phyloP scores from a whole-genome alignment of 2,329 filamentous ascomycete species.

The Aspergillus fumigatus region DNA sequence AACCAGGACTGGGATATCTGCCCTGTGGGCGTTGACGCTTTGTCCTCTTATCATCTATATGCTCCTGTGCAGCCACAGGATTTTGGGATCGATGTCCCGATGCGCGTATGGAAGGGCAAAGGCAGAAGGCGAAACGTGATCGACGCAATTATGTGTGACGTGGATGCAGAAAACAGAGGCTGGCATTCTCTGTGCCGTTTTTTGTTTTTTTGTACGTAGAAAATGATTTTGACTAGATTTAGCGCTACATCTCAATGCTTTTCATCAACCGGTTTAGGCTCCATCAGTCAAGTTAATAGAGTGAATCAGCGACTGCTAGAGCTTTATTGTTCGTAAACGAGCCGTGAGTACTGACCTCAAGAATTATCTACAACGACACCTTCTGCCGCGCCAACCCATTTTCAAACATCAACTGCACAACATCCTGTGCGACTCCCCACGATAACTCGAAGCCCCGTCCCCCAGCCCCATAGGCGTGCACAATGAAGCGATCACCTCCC shows the following conservation, averaged over 20 bases:
- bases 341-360: neutral
- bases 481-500: slow-evolving; percentile 22
- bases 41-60: slow-evolving; percentile 14
- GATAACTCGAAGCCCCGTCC: slow-evolving; percentile 60
- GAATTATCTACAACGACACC: slow-evolving; percentile 17
- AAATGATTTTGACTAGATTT: slow-evolving; percentile 23
- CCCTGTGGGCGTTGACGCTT: slow-evolving; percentile 16
- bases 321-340: neutral
- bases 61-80: slow-evolving; percentile 4
- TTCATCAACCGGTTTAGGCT: neutral
- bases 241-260: neutral
- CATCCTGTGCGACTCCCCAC: slow-evolving; percentile 55
- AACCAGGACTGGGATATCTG: slow-evolving; percentile 22
- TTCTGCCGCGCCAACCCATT: slow-evolving; percentile 19
- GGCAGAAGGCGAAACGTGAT: slow-evolving; percentile 17
- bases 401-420: slow-evolving; percentile 38
- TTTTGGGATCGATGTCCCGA: slow-evolving; percentile 7
- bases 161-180: slow-evolving; percentile 22
- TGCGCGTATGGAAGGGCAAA: slow-evolving; percentile 8
- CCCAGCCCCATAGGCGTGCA: slow-evolving; percentile 58
- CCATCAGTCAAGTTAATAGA: neutral
- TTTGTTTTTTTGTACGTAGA: slow-evolving; percentile 23
- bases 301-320: neutral
- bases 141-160: slow-evolving; percentile 23
- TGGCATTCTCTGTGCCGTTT: slow-evolving; percentile 26